Evolutionary conservation across 2,329 filamentous ascomycete species (phyloP).

Genomic region (Trichoderma arundinaceum): DNA sequence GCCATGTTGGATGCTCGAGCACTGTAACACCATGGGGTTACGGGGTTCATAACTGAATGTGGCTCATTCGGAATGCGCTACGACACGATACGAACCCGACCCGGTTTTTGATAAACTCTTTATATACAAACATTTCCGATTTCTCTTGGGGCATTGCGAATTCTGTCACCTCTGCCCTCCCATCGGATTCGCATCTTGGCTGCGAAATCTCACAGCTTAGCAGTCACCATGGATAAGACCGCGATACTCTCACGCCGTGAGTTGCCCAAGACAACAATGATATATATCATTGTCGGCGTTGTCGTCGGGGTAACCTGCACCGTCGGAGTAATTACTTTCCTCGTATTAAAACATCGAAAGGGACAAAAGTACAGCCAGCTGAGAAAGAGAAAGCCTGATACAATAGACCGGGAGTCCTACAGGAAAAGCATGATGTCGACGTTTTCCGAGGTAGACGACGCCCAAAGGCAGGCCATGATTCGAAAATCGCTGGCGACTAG

Average conservation of each 20-base stretch:
- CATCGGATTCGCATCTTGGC: not conserved
- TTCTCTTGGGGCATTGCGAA: not conserved
- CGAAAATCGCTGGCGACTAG: constrained; percentile 28
- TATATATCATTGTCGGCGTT: constrained; percentile 27
- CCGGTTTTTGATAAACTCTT: constrained; percentile 11
- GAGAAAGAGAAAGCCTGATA: constrained; percentile 3
- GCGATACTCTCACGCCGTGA: constrained; percentile 6
- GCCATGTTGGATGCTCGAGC: constrained; percentile 11
- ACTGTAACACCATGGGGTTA: constrained; percentile 10
- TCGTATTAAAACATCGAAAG: constrained; percentile 15
- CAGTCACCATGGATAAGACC: constrained; percentile 8
- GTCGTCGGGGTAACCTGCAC: not conserved
- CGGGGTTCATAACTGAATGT: constrained; percentile 15
- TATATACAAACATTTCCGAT: constrained; percentile 3
- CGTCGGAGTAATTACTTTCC: not conserved
- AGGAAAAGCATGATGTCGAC: constrained; percentile 29
- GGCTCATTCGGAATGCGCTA: constrained; percentile 21
- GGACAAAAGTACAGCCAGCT: constrained; percentile 11
- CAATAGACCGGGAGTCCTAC: not conserved
- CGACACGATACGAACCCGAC: constrained; percentile 13
- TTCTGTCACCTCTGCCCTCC: not conserved
- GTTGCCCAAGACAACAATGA: constrained; percentile 6
- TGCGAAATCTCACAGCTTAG: not conserved
- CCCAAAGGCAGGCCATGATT: constrained; percentile 29
- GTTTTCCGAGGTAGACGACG: constrained; percentile 22